Conservation (phyloP, 176 grass and related monocot genomes). For the Cenchrus fungigraminus region DNA sequence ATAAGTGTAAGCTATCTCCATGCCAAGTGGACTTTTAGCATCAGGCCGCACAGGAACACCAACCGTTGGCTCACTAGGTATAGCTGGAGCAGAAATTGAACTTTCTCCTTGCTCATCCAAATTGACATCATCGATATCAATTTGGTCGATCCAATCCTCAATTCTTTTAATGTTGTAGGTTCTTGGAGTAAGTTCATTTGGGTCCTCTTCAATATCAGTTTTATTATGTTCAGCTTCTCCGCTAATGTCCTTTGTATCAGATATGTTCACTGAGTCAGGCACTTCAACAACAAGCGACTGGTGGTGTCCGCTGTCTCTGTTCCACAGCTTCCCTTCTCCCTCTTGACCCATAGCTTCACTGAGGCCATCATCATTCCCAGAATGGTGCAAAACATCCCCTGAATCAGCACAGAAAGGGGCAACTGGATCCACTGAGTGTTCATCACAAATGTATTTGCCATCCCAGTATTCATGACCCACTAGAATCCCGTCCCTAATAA, state of each 20-base stretch:
- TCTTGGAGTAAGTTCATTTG: constrained; percentile 54
- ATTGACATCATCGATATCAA: constrained; percentile 52
- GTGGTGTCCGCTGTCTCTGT: constrained; percentile 21
- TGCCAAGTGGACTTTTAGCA: constrained; percentile 70
- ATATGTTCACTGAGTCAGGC: constrained; percentile 24
- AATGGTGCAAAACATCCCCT: constrained; percentile 23
- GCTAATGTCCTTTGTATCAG: constrained; percentile 30
- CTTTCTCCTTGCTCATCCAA: constrained; percentile 64
- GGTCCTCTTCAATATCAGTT: constrained; percentile 35
- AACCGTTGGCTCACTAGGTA: constrained; percentile 29
- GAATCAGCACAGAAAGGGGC: constrained; percentile 6
- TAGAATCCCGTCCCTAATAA: constrained; percentile 48
- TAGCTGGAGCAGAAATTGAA: constrained; percentile 41
- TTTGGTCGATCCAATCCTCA: constrained; percentile 85
- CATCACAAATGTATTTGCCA: constrained; percentile 41
- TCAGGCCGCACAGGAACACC: constrained; percentile 49
- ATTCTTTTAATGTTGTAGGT: constrained; percentile 73
- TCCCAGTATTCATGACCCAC: constrained; percentile 49
- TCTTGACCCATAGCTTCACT: constrained; percentile 46
- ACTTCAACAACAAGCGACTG: constrained; percentile 30
- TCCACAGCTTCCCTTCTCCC: constrained; percentile 43
- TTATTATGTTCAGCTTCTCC: constrained; percentile 32
- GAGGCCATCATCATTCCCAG: constrained; percentile 22
- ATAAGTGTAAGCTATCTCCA: constrained; percentile 89
- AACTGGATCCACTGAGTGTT: constrained; percentile 45